Evolutionary conservation across 495 filamentous ascomycete genomes (phyloP).

Genomic region (Penicillium lividum): DNA sequence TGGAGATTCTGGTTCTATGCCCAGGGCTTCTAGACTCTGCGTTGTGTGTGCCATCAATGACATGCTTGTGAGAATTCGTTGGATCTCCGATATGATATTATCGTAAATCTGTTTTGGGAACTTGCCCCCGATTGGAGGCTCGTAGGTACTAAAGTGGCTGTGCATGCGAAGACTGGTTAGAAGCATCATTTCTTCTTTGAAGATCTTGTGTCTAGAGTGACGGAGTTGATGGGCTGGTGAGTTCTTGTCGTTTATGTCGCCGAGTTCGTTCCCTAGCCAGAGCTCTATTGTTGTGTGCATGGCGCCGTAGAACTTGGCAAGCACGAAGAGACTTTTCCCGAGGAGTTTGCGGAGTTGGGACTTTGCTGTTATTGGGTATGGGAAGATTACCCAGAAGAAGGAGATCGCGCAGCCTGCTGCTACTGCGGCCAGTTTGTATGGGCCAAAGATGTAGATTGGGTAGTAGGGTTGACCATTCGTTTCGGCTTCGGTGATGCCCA

Average conservation of each 20-base stretch:
- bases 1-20: slow-evolving; percentile 12
- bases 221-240: slow-evolving; percentile 26
- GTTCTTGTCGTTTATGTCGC: slow-evolving; percentile 41
- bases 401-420: slow-evolving; percentile 68
- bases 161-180: slow-evolving; percentile 33
- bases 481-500: slow-evolving; percentile 57
- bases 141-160: slow-evolving; percentile 37
- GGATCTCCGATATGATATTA: slow-evolving; percentile 34
- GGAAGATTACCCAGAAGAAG: slow-evolving; percentile 79
- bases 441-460: slow-evolving; percentile 65
- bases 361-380: slow-evolving; percentile 69
- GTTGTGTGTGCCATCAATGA: slow-evolving; percentile 61
- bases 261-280: slow-evolving; percentile 58
- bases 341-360: slow-evolving; percentile 65
- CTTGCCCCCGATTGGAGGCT: slow-evolving; percentile 40
- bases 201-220: slow-evolving; percentile 27
- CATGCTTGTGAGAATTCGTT: slow-evolving; percentile 62
- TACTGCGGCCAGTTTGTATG: slow-evolving; percentile 70
- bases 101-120: slow-evolving; percentile 38
- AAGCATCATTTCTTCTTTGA: slow-evolving; percentile 38
- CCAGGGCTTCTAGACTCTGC: slow-evolving; percentile 27
- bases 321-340: slow-evolving; percentile 65
- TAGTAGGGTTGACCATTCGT: slow-evolving; percentile 69
- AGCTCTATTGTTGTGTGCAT: slow-evolving; percentile 65
- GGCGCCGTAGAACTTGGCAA: slow-evolving; percentile 71